Conservation (phyloP, 2,329 filamentous ascomycete species). For the Calonectria multiphialidica region DNA sequence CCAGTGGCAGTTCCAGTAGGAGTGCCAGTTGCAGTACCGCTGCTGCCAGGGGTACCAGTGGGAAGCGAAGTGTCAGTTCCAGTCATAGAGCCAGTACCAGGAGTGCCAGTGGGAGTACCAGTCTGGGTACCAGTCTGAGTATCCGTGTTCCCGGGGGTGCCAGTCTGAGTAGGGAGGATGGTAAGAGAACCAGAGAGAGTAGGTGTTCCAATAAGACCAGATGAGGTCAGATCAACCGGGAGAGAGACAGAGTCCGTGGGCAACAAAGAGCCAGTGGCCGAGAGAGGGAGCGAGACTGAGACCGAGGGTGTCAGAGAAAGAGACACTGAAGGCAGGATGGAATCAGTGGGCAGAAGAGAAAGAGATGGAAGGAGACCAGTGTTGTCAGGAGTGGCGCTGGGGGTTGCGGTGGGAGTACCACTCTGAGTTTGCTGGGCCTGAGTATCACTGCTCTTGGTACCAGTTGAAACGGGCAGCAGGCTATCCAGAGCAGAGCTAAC, state of each 20-base stretch:
- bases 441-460: neutral
- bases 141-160: neutral
- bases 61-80: neutral
- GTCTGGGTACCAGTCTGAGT: slow-evolving; percentile 21
- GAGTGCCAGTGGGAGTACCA: slow-evolving; percentile 5
- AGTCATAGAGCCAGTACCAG: neutral
- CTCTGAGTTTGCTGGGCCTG: neutral
- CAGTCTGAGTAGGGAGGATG: slow-evolving; percentile 23
- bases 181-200: slow-evolving; percentile 21
- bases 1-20: slow-evolving; percentile 8
- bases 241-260: neutral
- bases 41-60: neutral
- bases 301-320: neutral
- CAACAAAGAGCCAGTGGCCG: neutral
- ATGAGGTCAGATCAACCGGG: neutral
- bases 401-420: neutral
- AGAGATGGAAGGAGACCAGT: neutral
- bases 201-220: slow-evolving; percentile 18
- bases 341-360: neutral
- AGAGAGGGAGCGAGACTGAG: neutral
- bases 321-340: neutral
- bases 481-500: neutral
- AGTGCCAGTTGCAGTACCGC: neutral
- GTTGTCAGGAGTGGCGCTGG: neutral
- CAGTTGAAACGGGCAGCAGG: neutral